Conservation (phyloP, 1,284 basidiomycete genomes). For the Irpex lacteus region DNA sequence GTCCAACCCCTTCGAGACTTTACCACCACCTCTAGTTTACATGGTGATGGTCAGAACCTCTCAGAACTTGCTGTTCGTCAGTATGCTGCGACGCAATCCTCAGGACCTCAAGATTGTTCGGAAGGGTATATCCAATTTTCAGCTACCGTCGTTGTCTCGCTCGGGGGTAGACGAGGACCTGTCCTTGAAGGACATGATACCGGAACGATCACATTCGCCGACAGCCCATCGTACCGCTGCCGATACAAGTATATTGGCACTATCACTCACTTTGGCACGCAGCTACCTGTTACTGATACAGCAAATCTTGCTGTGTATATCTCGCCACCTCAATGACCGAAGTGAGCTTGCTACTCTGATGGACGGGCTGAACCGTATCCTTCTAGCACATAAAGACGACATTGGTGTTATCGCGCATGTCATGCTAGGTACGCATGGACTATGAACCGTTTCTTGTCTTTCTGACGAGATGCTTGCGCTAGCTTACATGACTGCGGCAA, state of each 20-base stretch:
- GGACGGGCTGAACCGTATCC: slow-evolving; percentile 67
- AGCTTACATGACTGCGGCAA: slow-evolving; percentile 70
- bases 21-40: slow-evolving; percentile 48
- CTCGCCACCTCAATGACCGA: slow-evolving; percentile 76
- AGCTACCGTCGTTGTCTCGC: slow-evolving; percentile 47
- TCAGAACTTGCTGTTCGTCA: slow-evolving; percentile 68
- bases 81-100: slow-evolving; percentile 64
- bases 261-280: slow-evolving; percentile 62
- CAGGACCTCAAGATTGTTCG: slow-evolving; percentile 72
- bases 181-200: slow-evolving; percentile 41
- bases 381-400: slow-evolving; percentile 66
- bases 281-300: slow-evolving; percentile 71
- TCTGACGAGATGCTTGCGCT: background rate
- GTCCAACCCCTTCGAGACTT: slow-evolving; percentile 42
- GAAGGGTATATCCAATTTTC: slow-evolving; percentile 64
- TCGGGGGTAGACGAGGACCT: slow-evolving; percentile 30
- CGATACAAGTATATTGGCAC: slow-evolving; percentile 30
- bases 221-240: slow-evolving; percentile 11
- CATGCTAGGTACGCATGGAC: slow-evolving; percentile 54
- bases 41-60: slow-evolving; percentile 67
- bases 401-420: slow-evolving; percentile 71
- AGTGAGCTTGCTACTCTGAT: slow-evolving; percentile 67
- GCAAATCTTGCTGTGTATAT: slow-evolving; percentile 71
- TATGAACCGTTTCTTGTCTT: no score
- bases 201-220: slow-evolving; percentile 22